Evolutionary conservation across 345 rosid species (phyloP).

Genomic region (Excoecaria cochinchinensis): DNA sequence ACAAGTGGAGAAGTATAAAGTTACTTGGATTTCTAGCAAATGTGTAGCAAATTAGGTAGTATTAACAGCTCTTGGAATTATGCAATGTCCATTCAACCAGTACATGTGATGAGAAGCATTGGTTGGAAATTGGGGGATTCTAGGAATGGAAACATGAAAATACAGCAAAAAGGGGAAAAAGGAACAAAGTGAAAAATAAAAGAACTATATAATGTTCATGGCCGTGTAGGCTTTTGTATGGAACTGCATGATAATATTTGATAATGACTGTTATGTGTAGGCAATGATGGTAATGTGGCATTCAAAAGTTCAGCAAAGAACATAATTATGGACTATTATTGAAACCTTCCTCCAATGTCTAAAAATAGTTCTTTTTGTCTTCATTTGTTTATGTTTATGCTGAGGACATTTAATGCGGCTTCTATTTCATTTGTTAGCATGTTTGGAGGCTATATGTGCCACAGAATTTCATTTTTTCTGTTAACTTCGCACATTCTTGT

Average conservation of each 20-base stretch:
- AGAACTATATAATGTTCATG: background rate
- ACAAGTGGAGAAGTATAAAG: background rate
- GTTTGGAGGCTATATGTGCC: background rate
- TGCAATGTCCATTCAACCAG: background rate
- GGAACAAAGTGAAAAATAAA: background rate
- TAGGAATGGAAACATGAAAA: background rate
- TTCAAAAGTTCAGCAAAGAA: background rate
- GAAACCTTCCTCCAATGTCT: background rate
- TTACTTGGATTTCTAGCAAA: background rate
- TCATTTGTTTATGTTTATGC: background rate
- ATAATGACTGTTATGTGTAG: background rate
- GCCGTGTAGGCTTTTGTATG: background rate
- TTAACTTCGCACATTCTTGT: background rate
- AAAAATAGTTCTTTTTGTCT: background rate
- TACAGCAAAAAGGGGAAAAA: background rate
- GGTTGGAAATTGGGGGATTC: background rate
- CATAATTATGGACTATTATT: too few species aligned
- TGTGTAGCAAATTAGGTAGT: background rate
- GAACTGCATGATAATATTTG: background rate
- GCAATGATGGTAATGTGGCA: background rate
- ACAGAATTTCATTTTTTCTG: background rate
- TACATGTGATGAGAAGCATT: background rate
- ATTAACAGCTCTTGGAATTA: background rate
- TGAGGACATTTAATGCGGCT: background rate
- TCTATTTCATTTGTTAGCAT: conserved; percentile 6